Evolutionary conservation across 495 filamentous ascomycete species (phyloP), one percentile per base, ranked within the genome.

Genomic region (Penicillium goetzii): DNA sequence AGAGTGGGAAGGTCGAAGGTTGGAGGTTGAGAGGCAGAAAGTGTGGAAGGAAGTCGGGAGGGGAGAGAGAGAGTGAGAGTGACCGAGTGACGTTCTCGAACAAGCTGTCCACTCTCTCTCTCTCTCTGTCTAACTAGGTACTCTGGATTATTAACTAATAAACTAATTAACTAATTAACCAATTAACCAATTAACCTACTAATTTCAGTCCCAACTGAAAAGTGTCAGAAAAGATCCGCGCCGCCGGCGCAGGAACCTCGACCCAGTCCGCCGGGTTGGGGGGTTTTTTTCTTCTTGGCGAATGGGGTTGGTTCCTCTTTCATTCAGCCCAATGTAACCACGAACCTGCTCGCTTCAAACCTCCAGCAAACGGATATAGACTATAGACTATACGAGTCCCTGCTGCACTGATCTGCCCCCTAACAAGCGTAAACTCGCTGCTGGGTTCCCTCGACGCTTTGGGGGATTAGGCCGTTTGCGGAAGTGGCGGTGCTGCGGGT

Each of bases 171-270:
- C 19, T 21, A n/a, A 32, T 8, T 32, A 32, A 32, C 3, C 8
- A 8, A 32, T 3, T 32, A 8, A 36, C 34, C 19, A 43, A 19
- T 9, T 19, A 11, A 45, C 19, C 11, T 40, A 15, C 14, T 17
- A 15, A 65, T 65, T 65, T 62, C 59, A 58, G 30, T 62, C 64
- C 49, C 64, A 66, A 66, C 64, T 66, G 63, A 54, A 51, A 52
- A 51, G 49, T 53, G 58, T 56, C 47, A 38, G 36, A 56, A 56
- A 57, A 26, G 66, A 69, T 61, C 67, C 64, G 64, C 66, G 47
- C 59, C 56, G 53, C 62, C 62, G 51, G 51, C 62, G 65, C 65
- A 66, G 68, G 65, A 59, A 68, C 68, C 59, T 68, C 49, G 64
- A 67, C 58, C 67, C 67, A 63, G 58, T 53, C 47, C 32, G 30